These are phyloP conservation scores for Fusarium armeniacum DNA, from an alignment of 2,329 filamentous ascomycete species.

Conservation along the genomic window DNA sequence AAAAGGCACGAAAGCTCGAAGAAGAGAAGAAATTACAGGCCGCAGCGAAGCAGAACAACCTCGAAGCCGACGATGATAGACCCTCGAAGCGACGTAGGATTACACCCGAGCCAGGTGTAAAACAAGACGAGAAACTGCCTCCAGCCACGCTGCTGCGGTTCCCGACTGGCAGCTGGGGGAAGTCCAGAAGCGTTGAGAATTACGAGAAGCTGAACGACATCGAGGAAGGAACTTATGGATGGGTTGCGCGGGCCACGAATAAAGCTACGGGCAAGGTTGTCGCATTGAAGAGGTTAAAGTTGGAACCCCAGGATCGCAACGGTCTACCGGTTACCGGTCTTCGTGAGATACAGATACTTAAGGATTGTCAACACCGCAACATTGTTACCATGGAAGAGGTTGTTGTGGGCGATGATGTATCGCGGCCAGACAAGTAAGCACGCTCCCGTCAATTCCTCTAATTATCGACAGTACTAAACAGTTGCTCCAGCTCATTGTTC, in stretches of 20 bases:
- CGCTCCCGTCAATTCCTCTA: constrained; percentile 37
- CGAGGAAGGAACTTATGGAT: constrained; percentile 96
- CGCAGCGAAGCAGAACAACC: constrained; percentile 43
- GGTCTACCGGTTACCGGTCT: constrained; percentile 93
- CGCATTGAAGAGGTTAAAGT: constrained; percentile 93
- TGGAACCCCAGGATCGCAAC: constrained; percentile 78
- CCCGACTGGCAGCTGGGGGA: constrained; percentile 75
- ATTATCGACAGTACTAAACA: constrained; percentile 22
- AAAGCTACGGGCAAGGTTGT: constrained; percentile 82
- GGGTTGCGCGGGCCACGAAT: constrained; percentile 88
- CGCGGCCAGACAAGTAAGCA: constrained; percentile 67
- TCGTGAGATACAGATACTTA: constrained; percentile 92
- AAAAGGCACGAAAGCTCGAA: constrained; percentile 80
- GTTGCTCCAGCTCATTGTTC: constrained; percentile 74
- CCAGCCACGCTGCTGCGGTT: constrained; percentile 77
- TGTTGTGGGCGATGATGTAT: constrained; percentile 77
- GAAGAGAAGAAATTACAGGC: constrained; percentile 57
- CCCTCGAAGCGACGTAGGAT: constrained; percentile 74
- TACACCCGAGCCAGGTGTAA: constrained; percentile 60
- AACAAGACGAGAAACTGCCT: constrained; percentile 39
- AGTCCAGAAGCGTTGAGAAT: constrained; percentile 82
- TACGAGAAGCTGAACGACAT: constrained; percentile 97
- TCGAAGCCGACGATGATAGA: constrained; percentile 52
- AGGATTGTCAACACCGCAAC: constrained; percentile 83
- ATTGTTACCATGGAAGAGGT: constrained; percentile 87